A percentile compares a stretch with the other conserved stretches of the same genome.
phyloP scores from a whole-genome alignment of 2,329 filamentous ascomycete species.

The Aspergillus ustus region DNA sequence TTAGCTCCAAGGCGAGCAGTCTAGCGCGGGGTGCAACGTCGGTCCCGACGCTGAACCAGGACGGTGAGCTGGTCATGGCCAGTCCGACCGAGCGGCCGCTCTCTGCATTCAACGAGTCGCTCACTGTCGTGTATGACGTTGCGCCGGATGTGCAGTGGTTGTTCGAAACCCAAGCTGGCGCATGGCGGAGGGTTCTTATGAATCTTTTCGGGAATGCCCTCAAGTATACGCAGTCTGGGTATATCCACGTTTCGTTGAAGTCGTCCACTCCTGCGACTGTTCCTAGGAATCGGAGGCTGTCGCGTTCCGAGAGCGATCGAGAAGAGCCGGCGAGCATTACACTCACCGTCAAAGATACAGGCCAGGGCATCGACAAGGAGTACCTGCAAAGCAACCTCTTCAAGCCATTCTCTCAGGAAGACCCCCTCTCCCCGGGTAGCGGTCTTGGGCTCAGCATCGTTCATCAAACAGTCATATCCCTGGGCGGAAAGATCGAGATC shows the following conservation, averaged over 20 bases:
- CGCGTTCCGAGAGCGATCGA: neutral
- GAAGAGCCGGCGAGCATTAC: slow-evolving; percentile 21
- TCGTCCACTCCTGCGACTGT: slow-evolving; percentile 11
- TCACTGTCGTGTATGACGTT: slow-evolving; percentile 42
- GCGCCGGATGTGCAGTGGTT: slow-evolving; percentile 48
- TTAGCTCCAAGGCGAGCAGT: slow-evolving; percentile 14
- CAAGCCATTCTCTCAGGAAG: slow-evolving; percentile 18
- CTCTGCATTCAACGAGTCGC: slow-evolving; percentile 10
- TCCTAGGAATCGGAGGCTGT: neutral
- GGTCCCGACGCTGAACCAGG: neutral
- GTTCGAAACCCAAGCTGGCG: slow-evolving; percentile 52
- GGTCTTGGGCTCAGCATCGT: slow-evolving; percentile 16
- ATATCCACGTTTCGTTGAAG: slow-evolving; percentile 44
- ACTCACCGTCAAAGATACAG: slow-evolving; percentile 34
- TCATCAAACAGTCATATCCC: slow-evolving; percentile 11
- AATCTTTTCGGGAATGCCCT: slow-evolving; percentile 55
- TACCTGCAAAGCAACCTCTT: slow-evolving; percentile 21
- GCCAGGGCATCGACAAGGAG: slow-evolving; percentile 33
- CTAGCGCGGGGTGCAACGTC: neutral
- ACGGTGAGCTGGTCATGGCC: neutral
- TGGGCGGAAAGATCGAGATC: slow-evolving; percentile 12
- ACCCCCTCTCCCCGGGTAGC: slow-evolving; percentile 11
- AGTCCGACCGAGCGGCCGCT: neutral
- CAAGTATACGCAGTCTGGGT: slow-evolving; percentile 52
- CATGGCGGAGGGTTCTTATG: slow-evolving; percentile 54